Conservation (phyloP, 106 monocot species). For the Dendrobium chrysotoxum region DNA sequence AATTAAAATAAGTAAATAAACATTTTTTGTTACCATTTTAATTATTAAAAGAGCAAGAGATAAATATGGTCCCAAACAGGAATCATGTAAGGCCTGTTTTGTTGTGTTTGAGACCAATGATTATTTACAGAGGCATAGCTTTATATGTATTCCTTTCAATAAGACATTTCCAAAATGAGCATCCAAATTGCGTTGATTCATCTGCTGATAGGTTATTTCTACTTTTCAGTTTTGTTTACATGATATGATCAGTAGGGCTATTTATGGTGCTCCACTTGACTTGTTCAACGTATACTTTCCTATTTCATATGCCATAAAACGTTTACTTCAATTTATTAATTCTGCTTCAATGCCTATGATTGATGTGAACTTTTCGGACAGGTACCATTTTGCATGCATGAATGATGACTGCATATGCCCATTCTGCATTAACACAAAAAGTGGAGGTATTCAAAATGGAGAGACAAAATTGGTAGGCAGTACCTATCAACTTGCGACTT, state of each 20-base stretch:
- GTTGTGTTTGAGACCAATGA: neutral
- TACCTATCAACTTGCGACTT: neutral
- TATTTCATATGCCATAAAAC: neutral
- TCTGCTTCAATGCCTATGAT: neutral
- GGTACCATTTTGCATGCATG: slow-evolving; percentile 54
- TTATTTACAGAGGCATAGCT: neutral
- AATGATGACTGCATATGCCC: slow-evolving; percentile 18
- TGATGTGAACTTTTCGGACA: slow-evolving; percentile 10
- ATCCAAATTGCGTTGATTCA: neutral
- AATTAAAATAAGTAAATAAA: no score
- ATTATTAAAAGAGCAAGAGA: no score
- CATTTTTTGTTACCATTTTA: no score
- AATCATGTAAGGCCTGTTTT: neutral
- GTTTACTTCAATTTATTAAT: neutral
- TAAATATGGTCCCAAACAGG: neutral
- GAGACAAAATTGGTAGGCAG: slow-evolving; percentile 34
- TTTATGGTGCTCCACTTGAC: neutral
- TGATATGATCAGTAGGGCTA: neutral
- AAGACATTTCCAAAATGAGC: neutral
- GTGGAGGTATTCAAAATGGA: slow-evolving; percentile 22
- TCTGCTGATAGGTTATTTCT: neutral
- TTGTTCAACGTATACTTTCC: neutral
- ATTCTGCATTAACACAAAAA: slow-evolving; percentile 55
- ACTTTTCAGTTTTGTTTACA: neutral
- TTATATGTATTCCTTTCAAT: neutral